Conservation (phyloP, 495 filamentous ascomycete species). For the Pyrenula aspistea region DNA sequence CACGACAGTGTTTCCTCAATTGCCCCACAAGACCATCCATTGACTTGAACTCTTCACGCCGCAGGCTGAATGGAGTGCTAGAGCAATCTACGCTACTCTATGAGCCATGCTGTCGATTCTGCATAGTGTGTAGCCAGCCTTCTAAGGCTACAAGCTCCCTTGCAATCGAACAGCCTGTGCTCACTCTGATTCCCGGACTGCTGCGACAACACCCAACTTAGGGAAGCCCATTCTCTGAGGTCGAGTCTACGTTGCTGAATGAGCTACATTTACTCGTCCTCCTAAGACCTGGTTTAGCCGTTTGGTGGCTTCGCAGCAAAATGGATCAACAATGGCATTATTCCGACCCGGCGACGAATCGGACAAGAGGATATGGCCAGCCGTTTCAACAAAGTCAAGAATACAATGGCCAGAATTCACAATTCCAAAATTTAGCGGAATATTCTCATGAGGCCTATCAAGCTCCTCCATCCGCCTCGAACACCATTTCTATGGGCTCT, state of each 20-base stretch:
- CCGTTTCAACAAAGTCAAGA: conserved; percentile 4
- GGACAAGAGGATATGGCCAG: conserved; percentile 10
- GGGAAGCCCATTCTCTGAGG: background rate
- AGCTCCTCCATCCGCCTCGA: conserved; percentile 29
- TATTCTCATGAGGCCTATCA: conserved; percentile 70
- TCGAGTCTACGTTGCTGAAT: no score
- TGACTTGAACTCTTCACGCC: background rate
- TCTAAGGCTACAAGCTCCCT: background rate
- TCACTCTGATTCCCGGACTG: background rate
- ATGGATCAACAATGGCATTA: conserved; percentile 47
- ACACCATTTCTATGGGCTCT: conserved; percentile 41
- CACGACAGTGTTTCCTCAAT: background rate
- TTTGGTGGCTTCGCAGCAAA: background rate
- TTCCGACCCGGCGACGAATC: conserved; percentile 20
- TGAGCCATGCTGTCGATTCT: background rate
- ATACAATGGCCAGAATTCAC: conserved; percentile 34
- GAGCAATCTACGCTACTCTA: background rate
- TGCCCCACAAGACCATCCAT: background rate
- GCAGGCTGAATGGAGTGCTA: background rate
- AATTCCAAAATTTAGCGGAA: conserved; percentile 48
- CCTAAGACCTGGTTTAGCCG: no score
- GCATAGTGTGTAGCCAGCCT: background rate
- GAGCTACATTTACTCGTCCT: no score
- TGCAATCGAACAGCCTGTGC: background rate
- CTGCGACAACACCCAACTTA: background rate